These are phyloP conservation scores for Lojkania enalia DNA, from an alignment of 2,329 filamentous ascomycete genomes.

Conservation along the genomic window DNA sequence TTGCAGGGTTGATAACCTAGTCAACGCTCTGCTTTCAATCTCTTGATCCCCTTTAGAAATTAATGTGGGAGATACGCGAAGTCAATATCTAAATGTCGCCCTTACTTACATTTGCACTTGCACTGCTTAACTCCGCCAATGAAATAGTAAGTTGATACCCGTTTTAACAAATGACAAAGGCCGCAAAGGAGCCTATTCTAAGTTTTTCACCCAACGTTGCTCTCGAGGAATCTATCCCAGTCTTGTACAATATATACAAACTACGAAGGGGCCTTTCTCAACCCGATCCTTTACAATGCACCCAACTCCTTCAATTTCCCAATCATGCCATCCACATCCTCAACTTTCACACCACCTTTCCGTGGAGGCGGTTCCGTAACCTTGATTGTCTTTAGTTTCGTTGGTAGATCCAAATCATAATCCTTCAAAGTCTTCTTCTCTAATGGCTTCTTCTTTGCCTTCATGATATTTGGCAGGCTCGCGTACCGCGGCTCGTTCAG, in stretches of 20 bases:
- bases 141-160: no score
- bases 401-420: constrained; percentile 69
- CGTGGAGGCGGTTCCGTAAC: constrained; percentile 84
- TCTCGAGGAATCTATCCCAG: constrained; percentile 13
- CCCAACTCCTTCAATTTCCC: constrained; percentile 94
- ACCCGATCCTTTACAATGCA: constrained; percentile 65
- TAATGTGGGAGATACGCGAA: no score
- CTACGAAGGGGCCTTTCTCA: neutral
- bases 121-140: no score
- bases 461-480: constrained; percentile 98
- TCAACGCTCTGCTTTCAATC: no score
- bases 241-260: constrained; percentile 22
- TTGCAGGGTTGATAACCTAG: constrained; percentile 33
- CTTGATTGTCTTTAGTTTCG: constrained; percentile 85
- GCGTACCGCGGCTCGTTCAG: constrained; percentile 96
- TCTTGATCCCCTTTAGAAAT: no score
- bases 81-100: no score
- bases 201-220: constrained; percentile 5
- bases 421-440: constrained; percentile 89
- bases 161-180: no score
- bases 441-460: constrained; percentile 99
- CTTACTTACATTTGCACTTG: no score
- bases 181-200: no score
- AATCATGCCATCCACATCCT: constrained; percentile 94
- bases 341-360: constrained; percentile 94